Evolutionary conservation across 2,329 filamentous ascomycete genomes (phyloP).

Genomic region (Aspergillus neoniger): DNA sequence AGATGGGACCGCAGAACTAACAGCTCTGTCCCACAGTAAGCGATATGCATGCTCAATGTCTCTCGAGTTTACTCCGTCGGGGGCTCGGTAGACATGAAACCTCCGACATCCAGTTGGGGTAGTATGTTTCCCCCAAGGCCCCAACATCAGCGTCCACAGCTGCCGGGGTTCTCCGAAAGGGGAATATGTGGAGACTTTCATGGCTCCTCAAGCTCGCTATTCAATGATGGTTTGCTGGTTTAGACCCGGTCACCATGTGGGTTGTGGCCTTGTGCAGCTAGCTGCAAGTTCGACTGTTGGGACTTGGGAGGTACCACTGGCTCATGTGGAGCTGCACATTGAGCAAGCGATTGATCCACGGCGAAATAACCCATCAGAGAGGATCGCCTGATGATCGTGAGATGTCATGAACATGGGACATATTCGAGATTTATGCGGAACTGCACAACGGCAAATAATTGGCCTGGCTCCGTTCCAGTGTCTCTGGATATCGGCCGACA

Average conservation of each 20-base stretch:
- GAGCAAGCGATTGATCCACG: neutral
- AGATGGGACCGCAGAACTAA: neutral
- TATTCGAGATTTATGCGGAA: neutral
- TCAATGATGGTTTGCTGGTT: neutral
- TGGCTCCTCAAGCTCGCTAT: neutral
- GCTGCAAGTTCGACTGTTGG: neutral
- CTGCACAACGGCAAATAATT: neutral
- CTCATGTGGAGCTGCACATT: neutral
- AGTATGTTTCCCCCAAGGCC: neutral
- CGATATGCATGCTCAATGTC: neutral
- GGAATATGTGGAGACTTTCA: neutral
- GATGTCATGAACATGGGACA: neutral
- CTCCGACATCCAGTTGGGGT: conserved; percentile 6
- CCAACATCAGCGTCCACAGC: neutral
- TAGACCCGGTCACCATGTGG: neutral
- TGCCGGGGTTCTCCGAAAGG: neutral
- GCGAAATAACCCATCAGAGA: neutral
- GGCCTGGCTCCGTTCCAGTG: neutral
- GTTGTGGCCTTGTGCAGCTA: neutral
- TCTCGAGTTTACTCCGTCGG: neutral
- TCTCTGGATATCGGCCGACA: neutral
- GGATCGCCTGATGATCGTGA: neutral
- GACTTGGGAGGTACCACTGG: neutral
- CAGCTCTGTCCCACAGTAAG: neutral
- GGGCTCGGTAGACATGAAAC: conserved; percentile 11